Evolutionary conservation across 2,329 filamentous ascomycete genomes (phyloP), one percentile per base, ranked within the genome.

Genomic region (Fusarium zealandicum): DNA sequence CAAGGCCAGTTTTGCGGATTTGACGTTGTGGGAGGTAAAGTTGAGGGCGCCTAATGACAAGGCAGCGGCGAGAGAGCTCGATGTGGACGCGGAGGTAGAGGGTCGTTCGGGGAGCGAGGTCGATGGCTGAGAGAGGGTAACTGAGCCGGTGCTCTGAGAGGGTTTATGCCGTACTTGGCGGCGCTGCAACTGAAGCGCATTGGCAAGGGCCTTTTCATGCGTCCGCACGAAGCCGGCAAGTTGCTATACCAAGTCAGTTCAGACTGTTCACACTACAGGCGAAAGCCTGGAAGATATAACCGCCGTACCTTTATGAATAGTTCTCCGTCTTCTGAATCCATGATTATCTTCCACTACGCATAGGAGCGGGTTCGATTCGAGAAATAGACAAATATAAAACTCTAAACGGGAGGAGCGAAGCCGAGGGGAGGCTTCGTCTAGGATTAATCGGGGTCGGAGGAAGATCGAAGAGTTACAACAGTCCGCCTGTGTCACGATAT

Each of bases 171-270:
- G 89, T 59, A 84, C 79, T 69, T 90, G 88, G 67, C 90, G 86
- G 73, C 89, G 88, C 50, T 74, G 73, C 67, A 96, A 82, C 75
- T 97, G 93, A 59, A 97, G 81, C 68, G 93, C 93, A 79, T 98
- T 98, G 72, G 95, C 95, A 60, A 99, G 85, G 31, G 93, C 93
- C 78, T 96, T 96, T 77, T 99, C 95, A 80, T 99, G 92, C 50
- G 92, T 96, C 60, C 93, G 92, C 76, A 99, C 92, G 77, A 96
- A 98, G 77, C 89, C 89, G 72, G 93, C 93, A 73, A 99, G 84
- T 82, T 96, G 95, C 93, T 97, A 73, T 54, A 46, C 25, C 31
- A 17, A 17, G 67, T 76, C 57, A 78, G 74, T 59, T 66, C 54
- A 35, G 45, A n/a, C 25, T 55, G 38, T 13, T 35, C 48, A 20